Base-by-base conservation (phyloP, 257 asterid genomes). In the Datura wrightii region DNA sequence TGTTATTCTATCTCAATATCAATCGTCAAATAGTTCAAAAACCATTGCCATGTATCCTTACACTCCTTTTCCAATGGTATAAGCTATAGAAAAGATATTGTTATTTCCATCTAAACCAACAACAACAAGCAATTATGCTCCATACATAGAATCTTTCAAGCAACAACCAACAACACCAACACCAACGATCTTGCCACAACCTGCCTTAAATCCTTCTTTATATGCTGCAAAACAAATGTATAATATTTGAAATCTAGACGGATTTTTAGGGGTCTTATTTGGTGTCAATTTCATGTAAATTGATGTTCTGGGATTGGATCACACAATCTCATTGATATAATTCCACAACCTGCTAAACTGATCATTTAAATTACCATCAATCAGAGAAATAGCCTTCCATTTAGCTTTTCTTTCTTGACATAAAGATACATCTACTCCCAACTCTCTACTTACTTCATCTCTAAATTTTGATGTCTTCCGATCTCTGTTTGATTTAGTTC, bases 41-140 rank as follows among this genome's bases (percentile, higher is more conserved):
- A 54, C 83, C 79, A 87, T 3, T 19, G 69, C 79, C 83, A 87
- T 16, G 79, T 56, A 5, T 87, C 79, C 2, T 18, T 74, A 2
- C 44, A 82, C 46, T 84, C 82, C 4, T n/a, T 78, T 37, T 62
- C 69, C 8, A 87, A 24, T 24, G 31, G 31, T 24, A 24, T 24
- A 24, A 24, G 31, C 31, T 24, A 24, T 24, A 24, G 31, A 24
- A 24, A 24, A 24, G 31, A 24, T 24, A 24, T 24, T 24, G 31
- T 24, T 24, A 24, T 24, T 24, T 24, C 31, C 31, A 24, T 24
- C 31, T 24, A 24, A 24, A 24, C 31, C 31, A 24, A 24, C 31
- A 24, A 24, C 31, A 24, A 24, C 31, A 24, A 24, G 1, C 31
- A 24, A 24, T 24, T 24, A 24, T 24, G 31, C 31, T 24, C 31